These are phyloP conservation scores for Collybia mongolica DNA, from an alignment of 768 basidiomycete species.

Conservation along the genomic window DNA sequence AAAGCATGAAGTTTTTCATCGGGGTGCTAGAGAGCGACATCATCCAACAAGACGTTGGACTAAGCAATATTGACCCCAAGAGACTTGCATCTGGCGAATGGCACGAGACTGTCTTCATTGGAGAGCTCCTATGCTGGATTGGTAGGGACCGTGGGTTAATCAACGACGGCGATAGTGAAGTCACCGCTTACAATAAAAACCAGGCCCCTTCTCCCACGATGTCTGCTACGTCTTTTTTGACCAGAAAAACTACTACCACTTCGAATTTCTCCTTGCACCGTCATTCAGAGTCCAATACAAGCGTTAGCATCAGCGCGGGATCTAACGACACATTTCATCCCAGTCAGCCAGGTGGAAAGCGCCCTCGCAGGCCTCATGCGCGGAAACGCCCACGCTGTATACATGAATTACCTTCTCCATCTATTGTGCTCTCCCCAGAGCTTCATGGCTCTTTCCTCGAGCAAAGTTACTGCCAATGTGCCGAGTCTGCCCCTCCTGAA, in stretches of 20 bases:
- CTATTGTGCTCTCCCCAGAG: constrained; percentile 24
- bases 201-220: constrained; percentile 26
- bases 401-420: constrained; percentile 47
- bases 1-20: constrained; percentile 73
- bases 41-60: constrained; percentile 57
- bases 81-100: constrained; percentile 61
- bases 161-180: constrained; percentile 8
- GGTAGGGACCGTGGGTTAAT: constrained; percentile 42
- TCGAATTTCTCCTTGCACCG: constrained; percentile 19
- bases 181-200: neutral
- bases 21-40: constrained; percentile 72
- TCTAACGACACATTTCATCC: neutral
- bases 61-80: constrained; percentile 64
- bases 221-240: constrained; percentile 30
- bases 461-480: neutral
- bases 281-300: constrained; percentile 26
- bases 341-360: constrained; percentile 21
- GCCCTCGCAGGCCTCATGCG: constrained; percentile 16
- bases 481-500: constrained; percentile 1
- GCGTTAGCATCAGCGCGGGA: constrained; percentile 14
- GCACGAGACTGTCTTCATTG: constrained; percentile 68
- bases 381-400: constrained; percentile 41
- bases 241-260: constrained; percentile 19
- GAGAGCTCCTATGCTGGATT: constrained; percentile 69
- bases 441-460: constrained; percentile 8